phyloP scores from a whole-genome alignment of 306 rosid genomes.

The Casuarina equisetifolia region DNA sequence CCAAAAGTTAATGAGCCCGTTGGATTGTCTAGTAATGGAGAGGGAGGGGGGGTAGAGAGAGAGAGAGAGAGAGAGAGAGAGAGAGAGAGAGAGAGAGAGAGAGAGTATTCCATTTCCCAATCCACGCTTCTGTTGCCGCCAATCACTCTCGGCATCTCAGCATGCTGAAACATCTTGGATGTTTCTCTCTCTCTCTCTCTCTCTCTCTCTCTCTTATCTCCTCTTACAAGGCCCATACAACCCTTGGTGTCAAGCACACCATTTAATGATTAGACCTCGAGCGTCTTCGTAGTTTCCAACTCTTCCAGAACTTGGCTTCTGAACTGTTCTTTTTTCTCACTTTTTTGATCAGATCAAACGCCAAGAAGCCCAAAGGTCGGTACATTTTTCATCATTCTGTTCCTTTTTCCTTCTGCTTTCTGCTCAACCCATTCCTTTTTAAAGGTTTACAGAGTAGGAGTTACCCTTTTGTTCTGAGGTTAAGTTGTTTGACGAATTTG shows the following conservation, averaged over 20 bases:
- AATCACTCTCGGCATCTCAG: constrained; percentile 1
- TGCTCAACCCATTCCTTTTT: constrained; percentile 17
- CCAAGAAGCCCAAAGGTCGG: constrained; percentile 13
- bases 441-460: constrained; percentile 1
- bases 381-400: background rate
- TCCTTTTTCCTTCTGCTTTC: constrained; percentile 15
- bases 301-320: constrained; percentile 39
- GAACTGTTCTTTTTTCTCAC: constrained; percentile 36
- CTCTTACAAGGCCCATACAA: constrained; percentile 74
- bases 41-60: constrained; percentile 21
- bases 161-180: background rate
- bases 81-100: constrained; percentile 29
- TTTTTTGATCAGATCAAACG: constrained; percentile 37
- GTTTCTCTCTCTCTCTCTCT: constrained; percentile 9
- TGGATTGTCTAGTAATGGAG: constrained; percentile 25
- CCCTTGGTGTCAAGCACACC: constrained; percentile 40
- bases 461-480: background rate
- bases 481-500: background rate
- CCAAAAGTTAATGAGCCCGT: constrained; percentile 24
- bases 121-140: background rate
- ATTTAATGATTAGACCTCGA: constrained; percentile 36
- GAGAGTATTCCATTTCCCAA: background rate
- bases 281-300: constrained; percentile 55
- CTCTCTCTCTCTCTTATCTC: constrained; percentile 53
- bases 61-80: constrained; percentile 16